A percentile compares a stretch with the other conserved stretches of the same genome.
Conservation (phyloP, 2,329 filamentous ascomycete genomes). For the Alternaria ventricosa region DNA sequence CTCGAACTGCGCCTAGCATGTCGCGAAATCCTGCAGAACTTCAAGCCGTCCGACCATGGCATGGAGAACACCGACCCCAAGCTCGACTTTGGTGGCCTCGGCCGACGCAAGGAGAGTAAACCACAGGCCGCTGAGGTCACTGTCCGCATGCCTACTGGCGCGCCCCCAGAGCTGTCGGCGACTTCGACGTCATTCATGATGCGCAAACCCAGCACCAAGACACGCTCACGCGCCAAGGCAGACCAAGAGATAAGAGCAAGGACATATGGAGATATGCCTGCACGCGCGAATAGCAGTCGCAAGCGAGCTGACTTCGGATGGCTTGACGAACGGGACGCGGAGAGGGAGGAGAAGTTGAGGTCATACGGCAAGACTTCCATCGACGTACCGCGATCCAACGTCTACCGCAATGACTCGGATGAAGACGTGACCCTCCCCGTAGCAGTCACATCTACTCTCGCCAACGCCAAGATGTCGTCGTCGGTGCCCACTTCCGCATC, state of each 20-base stretch:
- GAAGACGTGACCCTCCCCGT: constrained; percentile 51
- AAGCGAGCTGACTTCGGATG: constrained; percentile 38
- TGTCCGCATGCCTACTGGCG: constrained; percentile 39
- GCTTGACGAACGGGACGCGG: constrained; percentile 28
- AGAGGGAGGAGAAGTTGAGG: constrained; percentile 30
- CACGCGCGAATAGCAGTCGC: constrained; percentile 42
- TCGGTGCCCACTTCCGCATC: constrained; percentile 53
- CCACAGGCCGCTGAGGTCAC: constrained; percentile 28
- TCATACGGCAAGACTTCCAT: constrained; percentile 28
- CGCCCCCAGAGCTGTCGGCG: constrained; percentile 35
- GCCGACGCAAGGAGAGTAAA: constrained; percentile 28
- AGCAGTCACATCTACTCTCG: constrained; percentile 52
- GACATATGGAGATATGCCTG: constrained; percentile 25
- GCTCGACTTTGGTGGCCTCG: constrained; percentile 42
- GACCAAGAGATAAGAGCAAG: constrained; percentile 22
- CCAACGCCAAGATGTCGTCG: constrained; percentile 45
- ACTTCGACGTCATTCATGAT: constrained; percentile 30
- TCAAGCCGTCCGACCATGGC: constrained; percentile 49
- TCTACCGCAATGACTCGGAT: constrained; percentile 34
- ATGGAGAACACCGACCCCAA: constrained; percentile 46
- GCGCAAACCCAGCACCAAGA: constrained; percentile 31
- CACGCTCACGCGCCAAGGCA: constrained; percentile 33
- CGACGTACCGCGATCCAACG: constrained; percentile 27
- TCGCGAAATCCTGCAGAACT: constrained; percentile 51
- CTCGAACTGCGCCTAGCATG: constrained; percentile 55